Percentiles rank a stretch among this genome's conserved stretches.
Evolutionary conservation across 331 rosid species (phyloP).

Genomic region (Dryas integrifolia): DNA sequence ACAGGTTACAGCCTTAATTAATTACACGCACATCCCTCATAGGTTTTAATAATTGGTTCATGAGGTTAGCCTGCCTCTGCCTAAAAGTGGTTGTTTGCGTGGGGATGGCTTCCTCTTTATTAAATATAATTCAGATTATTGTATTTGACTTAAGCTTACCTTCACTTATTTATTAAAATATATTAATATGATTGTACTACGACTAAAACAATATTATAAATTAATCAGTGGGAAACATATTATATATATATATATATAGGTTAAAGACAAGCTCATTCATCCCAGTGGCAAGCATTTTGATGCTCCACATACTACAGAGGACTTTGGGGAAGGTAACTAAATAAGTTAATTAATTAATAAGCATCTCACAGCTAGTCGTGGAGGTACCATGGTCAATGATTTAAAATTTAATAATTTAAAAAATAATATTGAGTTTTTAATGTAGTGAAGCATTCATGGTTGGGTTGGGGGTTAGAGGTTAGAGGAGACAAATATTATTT

Average conservation of each 20-base stretch:
- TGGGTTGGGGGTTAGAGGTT: not conserved
- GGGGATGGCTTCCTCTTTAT: no score
- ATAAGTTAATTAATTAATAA: not conserved
- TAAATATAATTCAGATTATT: not conserved
- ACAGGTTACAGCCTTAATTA: not conserved
- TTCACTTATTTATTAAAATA: not conserved
- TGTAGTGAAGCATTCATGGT: not conserved
- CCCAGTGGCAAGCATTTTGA: constrained; percentile 29
- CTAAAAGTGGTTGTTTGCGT: not conserved
- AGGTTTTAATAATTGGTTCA: not conserved
- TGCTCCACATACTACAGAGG: constrained; percentile 37
- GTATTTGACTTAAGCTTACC: not conserved
- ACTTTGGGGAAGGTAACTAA: constrained; percentile 13
- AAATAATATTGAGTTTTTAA: not conserved
- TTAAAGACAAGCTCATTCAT: constrained; percentile 34
- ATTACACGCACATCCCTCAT: not conserved
- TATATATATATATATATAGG: constrained; percentile 13
- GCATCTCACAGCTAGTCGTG: constrained; percentile 1
- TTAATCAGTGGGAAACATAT: not conserved
- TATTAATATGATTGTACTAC: constrained; percentile 1
- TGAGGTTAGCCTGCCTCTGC: not conserved
- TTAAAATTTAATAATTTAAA: not conserved
- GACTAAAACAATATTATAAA: not conserved
- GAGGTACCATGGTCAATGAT: constrained; percentile 17
- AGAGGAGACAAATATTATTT: not conserved